These are phyloP conservation scores for Mortierella hygrophila DNA, from an alignment of 192 early-diverging fungal genomes.

Conservation along the genomic window DNA sequence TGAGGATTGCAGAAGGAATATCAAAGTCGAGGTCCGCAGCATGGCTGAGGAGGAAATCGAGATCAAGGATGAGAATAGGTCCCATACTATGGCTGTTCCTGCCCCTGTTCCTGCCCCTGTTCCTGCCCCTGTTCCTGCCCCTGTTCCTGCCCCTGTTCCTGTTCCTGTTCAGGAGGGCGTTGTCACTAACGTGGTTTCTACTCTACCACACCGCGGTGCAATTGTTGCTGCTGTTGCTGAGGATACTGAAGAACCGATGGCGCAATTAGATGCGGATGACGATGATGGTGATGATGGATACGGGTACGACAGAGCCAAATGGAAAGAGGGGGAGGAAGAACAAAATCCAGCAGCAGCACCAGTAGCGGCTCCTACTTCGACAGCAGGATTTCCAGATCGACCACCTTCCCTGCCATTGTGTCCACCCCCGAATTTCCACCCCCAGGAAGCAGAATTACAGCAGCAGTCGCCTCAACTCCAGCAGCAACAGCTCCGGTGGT, in stretches of 20 bases:
- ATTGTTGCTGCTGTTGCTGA: background rate
- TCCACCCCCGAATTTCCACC: background rate
- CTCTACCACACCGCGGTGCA: background rate
- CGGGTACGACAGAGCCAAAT: background rate
- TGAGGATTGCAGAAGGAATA: background rate
- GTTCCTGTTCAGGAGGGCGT: background rate
- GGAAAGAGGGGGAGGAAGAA: background rate
- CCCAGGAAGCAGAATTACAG: background rate
- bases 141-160: background rate
- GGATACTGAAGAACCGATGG: background rate
- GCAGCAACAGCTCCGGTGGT: background rate
- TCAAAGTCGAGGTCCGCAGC: background rate
- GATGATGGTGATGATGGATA: background rate
- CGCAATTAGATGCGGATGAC: background rate
- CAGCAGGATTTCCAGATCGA: background rate
- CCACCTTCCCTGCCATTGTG: background rate
- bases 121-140: too few relatives aligned
- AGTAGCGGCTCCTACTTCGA: background rate
- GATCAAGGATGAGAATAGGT: background rate
- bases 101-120: background rate
- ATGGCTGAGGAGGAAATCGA: background rate
- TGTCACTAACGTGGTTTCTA: background rate
- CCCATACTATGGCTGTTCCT: background rate
- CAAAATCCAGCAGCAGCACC: background rate
- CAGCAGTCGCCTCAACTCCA: background rate